Conservation (phyloP, 2,329 filamentous ascomycete species). For the Cylindrodendrum hubeiense region DNA sequence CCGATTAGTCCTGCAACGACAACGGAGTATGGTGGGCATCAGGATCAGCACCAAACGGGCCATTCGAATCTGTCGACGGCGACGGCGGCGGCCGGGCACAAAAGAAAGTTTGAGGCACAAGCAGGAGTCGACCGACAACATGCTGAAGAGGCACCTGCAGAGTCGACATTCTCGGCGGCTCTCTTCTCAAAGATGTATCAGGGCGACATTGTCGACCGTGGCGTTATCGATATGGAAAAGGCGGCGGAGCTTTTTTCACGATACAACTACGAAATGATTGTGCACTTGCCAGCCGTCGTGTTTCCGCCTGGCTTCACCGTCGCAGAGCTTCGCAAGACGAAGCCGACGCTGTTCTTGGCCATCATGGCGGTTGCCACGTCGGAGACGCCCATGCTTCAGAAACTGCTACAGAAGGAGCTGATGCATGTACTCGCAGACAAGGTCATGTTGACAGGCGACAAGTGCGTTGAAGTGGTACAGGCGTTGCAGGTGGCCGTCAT, state of each 20-base stretch:
- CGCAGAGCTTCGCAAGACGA: conserved; percentile 67
- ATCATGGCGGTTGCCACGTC: conserved; percentile 76
- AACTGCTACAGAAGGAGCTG: conserved; percentile 74
- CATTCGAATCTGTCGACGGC: conserved; percentile 18
- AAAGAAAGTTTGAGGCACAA: conserved; percentile 48
- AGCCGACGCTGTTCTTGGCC: conserved; percentile 77
- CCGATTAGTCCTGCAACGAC: conserved; percentile 15
- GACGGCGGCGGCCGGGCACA: conserved; percentile 41
- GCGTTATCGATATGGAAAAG: conserved; percentile 67
- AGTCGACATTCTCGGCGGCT: conserved; percentile 30
- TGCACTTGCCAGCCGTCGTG: conserved; percentile 72
- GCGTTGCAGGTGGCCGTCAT: conserved; percentile 80
- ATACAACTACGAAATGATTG: conserved; percentile 71
- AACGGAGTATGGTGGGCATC: conserved; percentile 29
- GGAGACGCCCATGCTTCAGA: conserved; percentile 68
- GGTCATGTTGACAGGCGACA: conserved; percentile 80
- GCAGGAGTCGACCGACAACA: conserved; percentile 32
- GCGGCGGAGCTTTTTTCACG: conserved; percentile 68
- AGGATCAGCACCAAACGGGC: conserved; percentile 27
- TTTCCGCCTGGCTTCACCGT: conserved; percentile 67
- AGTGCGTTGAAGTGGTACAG: conserved; percentile 86
- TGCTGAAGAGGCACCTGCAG: conserved; percentile 29
- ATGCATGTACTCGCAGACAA: conserved; percentile 81
- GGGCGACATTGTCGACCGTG: conserved; percentile 69
- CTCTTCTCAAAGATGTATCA: conserved; percentile 45